Evolutionary conservation across 108 stramenopile genomes (phyloP).

Genomic region (Pseudonitzschia multiseries): DNA sequence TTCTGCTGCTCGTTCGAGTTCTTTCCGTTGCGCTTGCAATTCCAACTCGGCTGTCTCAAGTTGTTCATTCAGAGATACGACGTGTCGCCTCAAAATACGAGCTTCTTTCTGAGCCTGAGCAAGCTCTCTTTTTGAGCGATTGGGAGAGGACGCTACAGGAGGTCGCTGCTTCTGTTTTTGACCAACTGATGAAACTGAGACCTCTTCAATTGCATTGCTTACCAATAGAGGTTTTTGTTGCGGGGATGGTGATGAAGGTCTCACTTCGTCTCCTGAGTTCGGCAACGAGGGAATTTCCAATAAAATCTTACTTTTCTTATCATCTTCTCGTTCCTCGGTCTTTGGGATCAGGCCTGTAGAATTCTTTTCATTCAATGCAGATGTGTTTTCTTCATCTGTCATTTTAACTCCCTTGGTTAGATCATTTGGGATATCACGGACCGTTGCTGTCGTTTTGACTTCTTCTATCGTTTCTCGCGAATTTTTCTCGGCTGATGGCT

Average conservation of each 20-base stretch:
- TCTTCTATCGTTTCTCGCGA: neutral
- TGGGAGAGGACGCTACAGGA: neutral
- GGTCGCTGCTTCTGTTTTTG: conserved; percentile 9
- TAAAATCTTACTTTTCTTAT: neutral
- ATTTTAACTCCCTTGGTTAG: neutral
- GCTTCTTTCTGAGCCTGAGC: conserved; percentile 58
- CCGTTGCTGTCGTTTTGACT: neutral
- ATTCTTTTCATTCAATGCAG: neutral
- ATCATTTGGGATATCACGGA: neutral
- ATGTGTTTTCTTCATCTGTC: neutral
- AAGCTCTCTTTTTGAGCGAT: conserved; percentile 21
- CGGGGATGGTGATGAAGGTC: neutral
- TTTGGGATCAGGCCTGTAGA: neutral
- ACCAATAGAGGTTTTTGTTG: neutral
- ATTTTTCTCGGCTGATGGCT: neutral
- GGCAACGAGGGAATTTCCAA: neutral
- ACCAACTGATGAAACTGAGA: neutral
- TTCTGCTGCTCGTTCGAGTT: conserved; percentile 70
- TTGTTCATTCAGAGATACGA: conserved; percentile 70
- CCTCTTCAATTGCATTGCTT: neutral
- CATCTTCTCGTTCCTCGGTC: neutral
- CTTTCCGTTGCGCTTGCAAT: conserved; percentile 73
- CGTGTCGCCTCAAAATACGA: conserved; percentile 65
- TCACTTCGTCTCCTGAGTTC: neutral
- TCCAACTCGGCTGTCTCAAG: conserved; percentile 77